phyloP scores from a whole-genome alignment of 75 land plant species.

The Selaginella moellendorffii region DNA sequence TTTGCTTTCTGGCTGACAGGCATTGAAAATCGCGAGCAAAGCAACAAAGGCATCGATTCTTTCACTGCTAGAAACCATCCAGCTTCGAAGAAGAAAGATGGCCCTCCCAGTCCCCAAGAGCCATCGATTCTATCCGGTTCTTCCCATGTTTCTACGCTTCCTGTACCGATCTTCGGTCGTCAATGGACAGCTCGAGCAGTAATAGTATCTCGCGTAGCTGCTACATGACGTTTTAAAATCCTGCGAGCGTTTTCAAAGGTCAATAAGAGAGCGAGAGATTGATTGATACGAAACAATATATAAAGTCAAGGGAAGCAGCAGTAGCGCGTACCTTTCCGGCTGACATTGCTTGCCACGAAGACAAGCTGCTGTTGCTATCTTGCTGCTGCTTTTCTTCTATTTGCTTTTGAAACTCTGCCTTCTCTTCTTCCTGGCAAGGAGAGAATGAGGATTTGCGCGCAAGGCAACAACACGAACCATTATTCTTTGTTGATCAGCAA shows the following conservation, averaged over 20 bases:
- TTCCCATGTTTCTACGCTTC: background rate
- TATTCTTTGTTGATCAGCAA: constrained; percentile 25
- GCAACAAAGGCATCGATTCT: too few species aligned
- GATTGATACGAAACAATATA: background rate
- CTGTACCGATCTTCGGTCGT: constrained; percentile 17
- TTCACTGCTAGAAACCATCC: too few species aligned
- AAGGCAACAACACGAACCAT: constrained; percentile 12
- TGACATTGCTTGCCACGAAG: background rate
- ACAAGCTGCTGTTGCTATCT: background rate
- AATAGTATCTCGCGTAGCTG: constrained; percentile 21
- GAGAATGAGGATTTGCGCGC: background rate
- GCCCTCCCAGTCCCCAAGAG: too few species aligned
- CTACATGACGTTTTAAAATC: constrained; percentile 8
- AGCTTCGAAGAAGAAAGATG: too few species aligned
- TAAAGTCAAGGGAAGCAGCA: background rate
- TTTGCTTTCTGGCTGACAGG: too few species aligned
- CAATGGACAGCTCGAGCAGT: constrained; percentile 19
- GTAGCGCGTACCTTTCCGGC: constrained; percentile 9
- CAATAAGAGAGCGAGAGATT: background rate
- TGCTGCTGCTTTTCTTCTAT: constrained; percentile 5
- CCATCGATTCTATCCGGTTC: too few species aligned
- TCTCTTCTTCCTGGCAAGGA: constrained; percentile 19
- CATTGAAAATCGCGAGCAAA: too few species aligned
- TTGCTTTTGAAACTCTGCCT: constrained; percentile 15
- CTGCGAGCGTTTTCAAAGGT: constrained; percentile 11